Evolutionary conservation across 176 grass and related monocot genomes (phyloP), one percentile per base, ranked within the genome.

Genomic region (Bothriochloa decipiens): DNA sequence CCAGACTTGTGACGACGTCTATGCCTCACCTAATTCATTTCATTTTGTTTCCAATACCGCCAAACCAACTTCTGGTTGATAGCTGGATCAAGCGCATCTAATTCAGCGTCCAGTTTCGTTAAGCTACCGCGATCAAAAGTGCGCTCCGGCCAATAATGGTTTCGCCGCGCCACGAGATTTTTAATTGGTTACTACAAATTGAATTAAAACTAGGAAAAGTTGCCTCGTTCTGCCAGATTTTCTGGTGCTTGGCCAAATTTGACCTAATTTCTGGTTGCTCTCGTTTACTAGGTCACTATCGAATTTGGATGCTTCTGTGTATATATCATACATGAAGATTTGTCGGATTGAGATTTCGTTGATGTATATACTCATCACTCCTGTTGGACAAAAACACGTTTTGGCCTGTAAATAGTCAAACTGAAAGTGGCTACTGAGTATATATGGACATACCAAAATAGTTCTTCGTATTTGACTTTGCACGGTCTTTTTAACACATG

Each of bases 251-350:
- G 11, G 64, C 85, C 79, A 61, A 70, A 84, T 18, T 66, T 26
- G 7, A 40, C 81, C 86, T 79, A 74, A 84, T 78, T 79, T 84
- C 75, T 27, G 60, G 75, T 36, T n/a, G 26, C 6, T 17, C 41
- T 10, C 3, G 10, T 53, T 72, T 47, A 23, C 50, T 17, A 10
- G 17, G 26, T 20, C 68, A 82, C 37, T 40, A 3, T 22, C 32
- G 57, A 27, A 32, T 28, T 72, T 77, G 71, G 40, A 52, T 52
- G 18, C 60, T 32, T 55, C 62, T 81, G 11, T 0, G 2, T 17
- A n/a, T 20, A 20, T 9, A n/a, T 58, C 55, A 58, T 58, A 58
- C 55, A n/a, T n/a, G 20, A 75, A 57, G 6, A 28, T 14, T n/a
- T 23, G 64, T 68, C 15, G 11, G 32, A 53, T n/a, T 58, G 8